These are phyloP conservation scores for Dictyostelium purpureum DNA, from an alignment of 78 protist species.

Conservation along the genomic window DNA sequence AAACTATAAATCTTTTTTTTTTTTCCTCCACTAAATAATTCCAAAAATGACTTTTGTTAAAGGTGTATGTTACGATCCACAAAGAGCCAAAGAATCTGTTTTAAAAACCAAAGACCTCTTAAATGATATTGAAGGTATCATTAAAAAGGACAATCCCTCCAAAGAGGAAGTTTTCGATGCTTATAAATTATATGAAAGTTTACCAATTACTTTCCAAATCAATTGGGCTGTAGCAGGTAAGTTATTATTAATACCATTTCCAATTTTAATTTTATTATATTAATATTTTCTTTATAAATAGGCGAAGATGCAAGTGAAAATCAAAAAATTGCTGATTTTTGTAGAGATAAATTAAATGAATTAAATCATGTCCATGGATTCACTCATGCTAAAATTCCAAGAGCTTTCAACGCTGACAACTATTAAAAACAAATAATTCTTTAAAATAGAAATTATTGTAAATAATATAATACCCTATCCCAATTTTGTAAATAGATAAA, in stretches of 20 bases:
- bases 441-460: neutral
- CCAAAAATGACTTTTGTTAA: conserved; percentile 57
- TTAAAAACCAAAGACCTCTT: conserved; percentile 7
- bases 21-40: neutral
- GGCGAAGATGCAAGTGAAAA: conserved; percentile 57
- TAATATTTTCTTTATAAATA: neutral
- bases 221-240: conserved; percentile 70
- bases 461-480: neutral
- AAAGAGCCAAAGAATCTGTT: conserved; percentile 27
- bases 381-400: conserved; percentile 47
- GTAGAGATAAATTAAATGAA: conserved; percentile 71
- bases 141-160: neutral
- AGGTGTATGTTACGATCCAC: conserved; percentile 38
- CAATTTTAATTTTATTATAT: too few species aligned
- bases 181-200: conserved; percentile 30
- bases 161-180: conserved; percentile 19
- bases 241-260: too few species aligned
- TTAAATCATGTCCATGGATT: conserved; percentile 39
- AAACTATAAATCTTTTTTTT: too few species aligned
- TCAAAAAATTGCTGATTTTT: conserved; percentile 74
- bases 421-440: conserved; percentile 31
- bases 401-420: conserved; percentile 75
- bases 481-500: neutral
- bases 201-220: conserved; percentile 64
- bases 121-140: neutral